Evolutionary conservation across 176 grass and related monocot genomes (phyloP), one percentile per base, ranked within the genome.

Genomic region (Oryza meyeriana): DNA sequence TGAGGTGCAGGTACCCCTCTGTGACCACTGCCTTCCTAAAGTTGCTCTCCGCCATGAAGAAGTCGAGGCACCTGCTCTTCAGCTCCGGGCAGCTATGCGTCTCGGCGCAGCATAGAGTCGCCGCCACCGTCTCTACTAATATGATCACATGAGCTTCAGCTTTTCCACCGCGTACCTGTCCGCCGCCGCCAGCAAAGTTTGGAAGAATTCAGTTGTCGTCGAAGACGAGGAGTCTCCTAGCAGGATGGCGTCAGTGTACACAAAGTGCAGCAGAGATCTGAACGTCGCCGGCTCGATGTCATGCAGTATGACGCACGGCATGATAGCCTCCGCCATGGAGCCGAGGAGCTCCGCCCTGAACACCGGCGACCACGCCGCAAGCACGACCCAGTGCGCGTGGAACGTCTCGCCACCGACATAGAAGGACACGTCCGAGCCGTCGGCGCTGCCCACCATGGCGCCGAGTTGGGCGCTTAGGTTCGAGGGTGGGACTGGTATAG

Each of bases 171-270:
- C 67, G 32, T 85, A 93, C 18, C 73, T 40, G 58, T 88, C 88
- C 0, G 88, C 83, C 18, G 83, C 86, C 5, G 81, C 85, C 3
- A 91, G 58, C 52, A 79, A 0, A 0, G 52, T 6, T 42, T 24
- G 71, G 2, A 52, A 25, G n/a, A 66, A 2, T 2, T 65, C 61
- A 0, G 6, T 35, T 1, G 31, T 8, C 14, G 14, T 69, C 77
- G 61, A 50, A 65, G 2, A 28, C 48, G 3, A 86, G 8, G 36
- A 20, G 75, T 29, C 6, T 4, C 11, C 14, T 3, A 35, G 2
- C n/a, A 38, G 81, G 30, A 94, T 38, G 3, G 2, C 6, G 61
- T 90, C 85, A 0, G 85, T 88, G 45, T 90, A 90, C 33, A 90
- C 62, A 62, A 90, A 93, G 57, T 81, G 71, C 0, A 90, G 74